Conservation (phyloP, 441 rosid species). For the Theobroma grandiflorum region DNA sequence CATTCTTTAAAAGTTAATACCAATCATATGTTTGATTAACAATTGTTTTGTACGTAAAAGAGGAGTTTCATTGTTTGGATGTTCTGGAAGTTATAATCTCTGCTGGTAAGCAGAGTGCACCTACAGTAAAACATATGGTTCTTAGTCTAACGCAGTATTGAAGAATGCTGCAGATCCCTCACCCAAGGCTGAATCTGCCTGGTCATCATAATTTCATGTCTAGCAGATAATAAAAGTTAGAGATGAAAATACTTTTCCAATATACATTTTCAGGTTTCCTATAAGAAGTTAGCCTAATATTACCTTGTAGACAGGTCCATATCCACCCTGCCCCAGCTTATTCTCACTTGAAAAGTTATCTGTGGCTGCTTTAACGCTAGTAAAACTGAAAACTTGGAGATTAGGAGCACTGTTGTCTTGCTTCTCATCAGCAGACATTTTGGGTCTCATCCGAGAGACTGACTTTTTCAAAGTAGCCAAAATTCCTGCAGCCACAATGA, state of each 20-base stretch:
- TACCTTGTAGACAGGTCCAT: slow-evolving; percentile 41
- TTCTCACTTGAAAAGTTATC: slow-evolving; percentile 32
- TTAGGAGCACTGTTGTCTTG: slow-evolving; percentile 15
- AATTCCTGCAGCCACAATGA: not conserved
- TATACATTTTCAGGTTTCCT: not conserved
- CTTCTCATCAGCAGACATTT: slow-evolving; percentile 10
- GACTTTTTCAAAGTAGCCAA: not conserved
- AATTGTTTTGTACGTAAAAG: not conserved
- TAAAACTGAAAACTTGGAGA: slow-evolving; percentile 28
- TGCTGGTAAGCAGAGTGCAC: not conserved
- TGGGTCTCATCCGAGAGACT: not conserved
- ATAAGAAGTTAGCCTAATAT: not conserved
- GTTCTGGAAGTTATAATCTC: not conserved
- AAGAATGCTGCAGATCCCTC: not conserved
- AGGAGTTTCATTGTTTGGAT: not conserved
- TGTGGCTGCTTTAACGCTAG: slow-evolving; percentile 25
- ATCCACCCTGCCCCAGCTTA: slow-evolving; percentile 42
- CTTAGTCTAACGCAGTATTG: not conserved
- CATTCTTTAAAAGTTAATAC: not conserved
- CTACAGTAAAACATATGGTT: not conserved
- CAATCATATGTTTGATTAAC: not conserved
- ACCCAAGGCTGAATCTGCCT: not conserved
- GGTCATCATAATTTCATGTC: not conserved
- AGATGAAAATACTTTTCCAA: not conserved
- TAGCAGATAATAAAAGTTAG: not conserved